Evolutionary conservation across 2,329 filamentous ascomycete genomes (phyloP).

Genomic region (Akanthomyces dipterigenus): DNA sequence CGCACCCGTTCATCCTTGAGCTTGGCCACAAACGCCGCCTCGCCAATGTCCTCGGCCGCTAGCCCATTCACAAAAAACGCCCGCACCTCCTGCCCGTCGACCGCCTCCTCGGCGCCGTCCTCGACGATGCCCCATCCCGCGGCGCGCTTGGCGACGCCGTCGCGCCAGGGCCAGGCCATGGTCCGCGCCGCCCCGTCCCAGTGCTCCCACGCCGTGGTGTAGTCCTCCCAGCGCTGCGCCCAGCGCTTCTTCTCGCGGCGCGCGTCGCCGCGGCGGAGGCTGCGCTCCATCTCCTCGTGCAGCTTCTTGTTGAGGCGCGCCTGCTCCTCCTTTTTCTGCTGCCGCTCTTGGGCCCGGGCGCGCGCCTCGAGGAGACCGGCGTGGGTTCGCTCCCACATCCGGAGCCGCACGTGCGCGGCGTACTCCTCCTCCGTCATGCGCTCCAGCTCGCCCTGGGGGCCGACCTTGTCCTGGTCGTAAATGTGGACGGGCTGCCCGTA

Average conservation of each 20-base stretch:
- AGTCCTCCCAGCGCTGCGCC: conserved; percentile 57
- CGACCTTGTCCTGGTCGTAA: conserved; percentile 49
- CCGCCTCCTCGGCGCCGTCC: conserved; percentile 41
- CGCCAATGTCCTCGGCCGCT: conserved; percentile 34
- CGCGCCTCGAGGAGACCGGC: conserved; percentile 75
- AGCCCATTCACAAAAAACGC: conserved; percentile 57
- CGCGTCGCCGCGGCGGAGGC: conserved; percentile 59
- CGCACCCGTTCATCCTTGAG: conserved; percentile 82
- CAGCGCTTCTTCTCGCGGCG: conserved; percentile 49
- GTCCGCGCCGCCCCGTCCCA: conserved; percentile 39
- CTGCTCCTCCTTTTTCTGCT: conserved; percentile 43
- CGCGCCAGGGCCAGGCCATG: conserved; percentile 60
- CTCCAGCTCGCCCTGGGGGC: conserved; percentile 56
- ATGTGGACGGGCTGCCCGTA: conserved; percentile 91
- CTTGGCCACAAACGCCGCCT: conserved; percentile 37
- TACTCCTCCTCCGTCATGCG: conserved; percentile 93
- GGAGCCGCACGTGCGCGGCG: conserved; percentile 70
- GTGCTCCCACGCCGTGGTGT: conserved; percentile 54
- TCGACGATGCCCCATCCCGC: conserved; percentile 40
- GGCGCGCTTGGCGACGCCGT: not conserved
- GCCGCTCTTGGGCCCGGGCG: conserved; percentile 50
- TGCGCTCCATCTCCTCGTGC: conserved; percentile 60
- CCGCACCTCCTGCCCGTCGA: conserved; percentile 55
- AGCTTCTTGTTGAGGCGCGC: conserved; percentile 45
- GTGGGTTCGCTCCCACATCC: conserved; percentile 95